Evolutionary conservation across 345 rosid species (phyloP), one percentile per base, ranked within the genome.

Genomic region (Murraya paniculata): DNA sequence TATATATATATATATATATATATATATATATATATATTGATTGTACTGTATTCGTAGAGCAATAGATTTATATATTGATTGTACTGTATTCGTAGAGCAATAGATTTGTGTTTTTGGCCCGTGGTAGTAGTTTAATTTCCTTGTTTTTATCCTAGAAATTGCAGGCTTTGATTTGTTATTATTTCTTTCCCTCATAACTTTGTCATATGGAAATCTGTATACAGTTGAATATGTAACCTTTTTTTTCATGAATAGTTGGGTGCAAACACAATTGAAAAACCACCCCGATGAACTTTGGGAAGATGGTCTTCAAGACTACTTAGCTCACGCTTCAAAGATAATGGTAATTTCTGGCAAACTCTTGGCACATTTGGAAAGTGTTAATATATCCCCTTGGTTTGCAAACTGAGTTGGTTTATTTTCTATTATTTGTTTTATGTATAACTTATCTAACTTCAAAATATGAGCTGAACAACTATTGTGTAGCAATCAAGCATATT

Each of bases 231-330:
- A 56, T 1, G 27, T 36, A 77, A n/a, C 1, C 45, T 81, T 30
- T 60, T 30, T 60, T 53, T 79, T 67, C 60, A 73, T 78, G 21
- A 79, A 83, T 87, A 96, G 99, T 80, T 96, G 98, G 97, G 97
- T 94, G 85, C 99, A 96, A 81, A 72, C 82, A 62, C 97, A 96
- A 85, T 84, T 96, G 75, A 96, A 90, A 90, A 88, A 92, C 81
- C 97, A 92, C 72, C 97, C 98, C 35, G 94, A 96, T 87, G 99
- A 94, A 92, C 97, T 96, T 73, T 94, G 99, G 99, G 95, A 94
- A 81, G 97, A 94, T 87, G 99, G 97, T 38, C 81, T 89, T 80
- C 84, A 72, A 53, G 98, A 92, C 78, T 96, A 96, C 83, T 84
- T 89, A 79, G 80, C 84, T 85, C 97, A 94, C 90, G 86, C 97